phyloP scores from a whole-genome alignment of 2,329 filamentous ascomycete species.

The Colletotrichum siamense region DNA sequence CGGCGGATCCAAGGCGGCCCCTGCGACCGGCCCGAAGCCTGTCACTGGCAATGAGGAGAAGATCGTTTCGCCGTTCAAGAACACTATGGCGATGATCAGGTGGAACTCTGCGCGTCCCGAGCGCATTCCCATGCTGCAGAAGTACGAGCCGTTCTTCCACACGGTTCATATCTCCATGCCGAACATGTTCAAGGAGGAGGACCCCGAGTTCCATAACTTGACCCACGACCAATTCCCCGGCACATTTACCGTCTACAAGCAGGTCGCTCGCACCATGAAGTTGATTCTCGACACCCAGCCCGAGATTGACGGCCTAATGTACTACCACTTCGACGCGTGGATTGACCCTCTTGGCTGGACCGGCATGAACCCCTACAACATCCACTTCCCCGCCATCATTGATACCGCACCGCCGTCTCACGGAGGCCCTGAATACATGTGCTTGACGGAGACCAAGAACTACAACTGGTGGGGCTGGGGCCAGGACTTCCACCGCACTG shows the following conservation, averaged over 20 bases:
- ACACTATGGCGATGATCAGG: constrained; percentile 32
- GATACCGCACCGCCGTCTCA: constrained; percentile 21
- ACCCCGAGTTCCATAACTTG: constrained; percentile 26
- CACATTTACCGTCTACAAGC: constrained; percentile 25
- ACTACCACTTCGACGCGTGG: constrained; percentile 39
- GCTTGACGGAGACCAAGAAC: constrained; percentile 23
- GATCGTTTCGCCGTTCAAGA: constrained; percentile 31
- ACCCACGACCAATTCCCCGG: constrained; percentile 31
- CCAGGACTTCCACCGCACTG: constrained; percentile 21
- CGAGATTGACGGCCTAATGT: constrained; percentile 34
- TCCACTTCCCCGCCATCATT: constrained; percentile 30
- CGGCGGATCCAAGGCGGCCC: neutral
- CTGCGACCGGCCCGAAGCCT: neutral
- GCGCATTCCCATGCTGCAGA: constrained; percentile 29
- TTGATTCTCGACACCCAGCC: constrained; percentile 31
- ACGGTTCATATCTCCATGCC: constrained; percentile 33
- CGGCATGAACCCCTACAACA: constrained; percentile 30
- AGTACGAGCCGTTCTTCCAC: constrained; percentile 36
- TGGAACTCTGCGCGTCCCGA: constrained; percentile 31
- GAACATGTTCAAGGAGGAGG: constrained; percentile 17
- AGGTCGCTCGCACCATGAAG: constrained; percentile 33
- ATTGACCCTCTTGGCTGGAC: constrained; percentile 32
- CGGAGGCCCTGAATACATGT: constrained; percentile 25
- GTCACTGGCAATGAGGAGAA: constrained; percentile 15
- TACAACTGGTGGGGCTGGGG: constrained; percentile 29